These are phyloP conservation scores for Termitomyces sp. DNA, from an alignment of 768 basidiomycete genomes.

Conservation along the genomic window DNA sequence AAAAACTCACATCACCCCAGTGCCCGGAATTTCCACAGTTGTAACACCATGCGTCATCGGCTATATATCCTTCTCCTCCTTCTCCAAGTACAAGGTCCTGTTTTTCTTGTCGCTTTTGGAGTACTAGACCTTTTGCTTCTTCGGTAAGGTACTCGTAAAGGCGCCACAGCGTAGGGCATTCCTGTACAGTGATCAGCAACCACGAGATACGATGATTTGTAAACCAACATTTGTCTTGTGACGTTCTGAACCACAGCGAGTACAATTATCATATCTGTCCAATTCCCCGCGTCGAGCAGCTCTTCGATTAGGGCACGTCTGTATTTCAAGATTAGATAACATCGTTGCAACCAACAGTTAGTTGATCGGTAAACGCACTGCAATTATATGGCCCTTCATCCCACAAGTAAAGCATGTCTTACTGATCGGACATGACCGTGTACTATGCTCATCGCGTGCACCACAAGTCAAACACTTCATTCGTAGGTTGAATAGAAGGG, in stretches of 20 bases:
- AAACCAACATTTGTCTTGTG: slow-evolving; percentile 60
- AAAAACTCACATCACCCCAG: slow-evolving; percentile 66
- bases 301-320: slow-evolving; percentile 71
- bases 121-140: slow-evolving; percentile 39
- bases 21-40: slow-evolving; percentile 73
- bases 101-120: slow-evolving; percentile 44
- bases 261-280: slow-evolving; percentile 45
- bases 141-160: slow-evolving; percentile 68
- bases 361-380: slow-evolving; percentile 37
- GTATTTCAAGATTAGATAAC: not conserved
- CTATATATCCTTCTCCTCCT: slow-evolving; percentile 79
- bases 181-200: slow-evolving; percentile 34
- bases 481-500: slow-evolving; percentile 1
- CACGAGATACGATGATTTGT: not conserved
- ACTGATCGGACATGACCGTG: slow-evolving; percentile 73
- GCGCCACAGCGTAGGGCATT: slow-evolving; percentile 82
- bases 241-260: slow-evolving; percentile 58
- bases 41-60: slow-evolving; percentile 73
- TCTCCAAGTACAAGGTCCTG: slow-evolving; percentile 47
- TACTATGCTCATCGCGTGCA: slow-evolving; percentile 72
- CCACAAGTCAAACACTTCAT: slow-evolving; percentile 76
- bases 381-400: slow-evolving; percentile 79
- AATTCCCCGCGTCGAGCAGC: slow-evolving; percentile 19
- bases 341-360: not conserved
- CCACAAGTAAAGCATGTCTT: slow-evolving; percentile 79